These are phyloP conservation scores for Lunularia cruciata DNA, from an alignment of 225 moss, liverwort and hornwort species.

Conservation along the genomic window DNA sequence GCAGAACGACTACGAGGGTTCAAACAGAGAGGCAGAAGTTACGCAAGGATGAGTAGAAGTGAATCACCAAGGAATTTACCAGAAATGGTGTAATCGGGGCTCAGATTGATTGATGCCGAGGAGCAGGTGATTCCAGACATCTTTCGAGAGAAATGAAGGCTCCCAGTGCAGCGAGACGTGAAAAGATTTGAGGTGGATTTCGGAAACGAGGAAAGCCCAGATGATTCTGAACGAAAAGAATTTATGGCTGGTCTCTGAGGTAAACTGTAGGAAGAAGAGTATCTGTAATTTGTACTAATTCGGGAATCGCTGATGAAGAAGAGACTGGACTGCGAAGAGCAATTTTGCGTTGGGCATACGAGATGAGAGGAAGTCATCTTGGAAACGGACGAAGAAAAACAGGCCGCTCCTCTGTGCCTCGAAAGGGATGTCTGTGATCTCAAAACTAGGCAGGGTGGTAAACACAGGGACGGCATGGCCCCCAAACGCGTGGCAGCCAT, in stretches of 20 bases:
- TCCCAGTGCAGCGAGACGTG: not conserved
- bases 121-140: not conserved
- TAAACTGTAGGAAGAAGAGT: not conserved
- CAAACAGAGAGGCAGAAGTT: not conserved
- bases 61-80: no score
- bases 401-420: conserved; percentile 1
- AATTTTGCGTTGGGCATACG: conserved; percentile 1
- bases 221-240: not conserved
- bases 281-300: not conserved
- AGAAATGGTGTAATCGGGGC: not conserved
- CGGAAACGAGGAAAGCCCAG: not conserved
- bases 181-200: not conserved
- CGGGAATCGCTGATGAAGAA: conserved; percentile 20
- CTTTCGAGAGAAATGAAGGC: not conserved
- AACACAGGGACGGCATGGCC: conserved; percentile 28
- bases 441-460: conserved; percentile 15
- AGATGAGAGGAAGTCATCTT: conserved; percentile 18
- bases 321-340: conserved; percentile 20
- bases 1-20: not conserved
- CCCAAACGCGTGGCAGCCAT: conserved; percentile 13
- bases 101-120: not conserved
- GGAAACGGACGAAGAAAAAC: not conserved
- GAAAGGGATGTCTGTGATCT: conserved; percentile 6
- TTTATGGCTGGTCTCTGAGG: not conserved
- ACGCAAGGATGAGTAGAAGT: no score